Evolutionary conservation across 176 grass and related monocot species (phyloP), one percentile per base, ranked within the genome.

Genomic region (Ensete glaucum): DNA sequence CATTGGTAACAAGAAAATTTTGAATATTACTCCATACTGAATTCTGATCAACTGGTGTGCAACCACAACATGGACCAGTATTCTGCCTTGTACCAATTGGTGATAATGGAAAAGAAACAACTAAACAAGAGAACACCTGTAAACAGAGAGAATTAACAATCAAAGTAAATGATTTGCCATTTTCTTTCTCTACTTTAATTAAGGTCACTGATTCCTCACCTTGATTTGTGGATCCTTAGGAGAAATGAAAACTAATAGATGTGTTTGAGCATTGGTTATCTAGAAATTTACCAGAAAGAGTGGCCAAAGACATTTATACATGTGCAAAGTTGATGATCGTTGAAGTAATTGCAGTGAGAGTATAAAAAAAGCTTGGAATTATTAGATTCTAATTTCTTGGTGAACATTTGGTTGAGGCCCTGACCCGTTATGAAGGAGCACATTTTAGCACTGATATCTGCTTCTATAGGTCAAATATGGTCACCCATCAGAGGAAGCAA

Each of bases 361-460:
- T 89, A 52, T 86, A 86, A 25, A 83, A 79, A 76, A 94, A 94
- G 83, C 88, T 99, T 5, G 84, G 86, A 52, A 54, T 94, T 2
- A 50, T 99, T 51, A 91, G 90, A 20, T 91, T 94, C 83, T 91
- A 88, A 70, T 91, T 88, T 80, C 86, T 90, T 17, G 95, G 95
- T 13, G 74, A 70, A 13, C 88, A 68, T 12, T 83, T 94, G 29
- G 58, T 94, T 6, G 88, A 99, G 85, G 11, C 82, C 19, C 78
- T 99, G 77, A 86, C 86, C 29, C 84, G 82, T 16, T 90, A 94
- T 74, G 79, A 71, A 15, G 70, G 62, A 17, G 49, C 10, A 43
- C 53, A 83, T 82, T 94, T 89, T 78, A 48, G 76, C 69, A 86
- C 84, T 14, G 90, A 84, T 0, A 84, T 99, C 50, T 91, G 95